Base-by-base conservation (phyloP, 2,329 filamentous ascomycete species). In the Colletotrichum sp. region DNA sequence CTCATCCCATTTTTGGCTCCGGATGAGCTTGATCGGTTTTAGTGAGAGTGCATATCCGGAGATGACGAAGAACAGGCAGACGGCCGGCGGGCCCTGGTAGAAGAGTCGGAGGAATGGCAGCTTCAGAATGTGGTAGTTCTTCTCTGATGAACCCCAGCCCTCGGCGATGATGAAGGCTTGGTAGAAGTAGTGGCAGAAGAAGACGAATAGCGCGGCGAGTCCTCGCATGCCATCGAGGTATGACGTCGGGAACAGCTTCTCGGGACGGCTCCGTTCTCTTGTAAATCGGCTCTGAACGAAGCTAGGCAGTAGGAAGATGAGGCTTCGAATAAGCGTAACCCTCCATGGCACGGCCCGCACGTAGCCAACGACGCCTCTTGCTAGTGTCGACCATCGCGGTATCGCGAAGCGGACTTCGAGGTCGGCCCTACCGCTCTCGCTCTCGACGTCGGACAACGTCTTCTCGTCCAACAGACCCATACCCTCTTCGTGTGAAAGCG, bases 21-120 rank as follows among this genome's bases (percentile, higher is more conserved):
- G 86, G 28, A 85, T 81, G 65, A 89, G 84, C 77, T 87, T 88
- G n/a, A 91, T 79, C 2, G 89, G 88, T 62, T 86, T 86, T 71
- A 92, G 87, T 34, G 88, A 89, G 15, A 93, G 85, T 4, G 90
- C 92, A 81, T 92, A 93, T 24, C 91, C 91, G 1, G 90, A 91
- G 60, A 92, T 90, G 79, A 92, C 88, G 80, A 92, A 93, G 85
- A 93, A 93, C 78, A 92, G 83, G 81, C 88, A 90, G 52, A 92
- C 91, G 79, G 90, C 90, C 0, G 90, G 87, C 5, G 89, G 89
- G 1, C 90, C 90, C 68, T 89, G 88, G 80, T 89, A 92, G 74
- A 89, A 84, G 6, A 92, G 83, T 16, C 90, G 85, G 22, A 92
- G 71, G 75, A 92, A 86, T 9, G 90, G 90, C 2, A 92, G 85